phyloP scores from a whole-genome alignment of 2,329 filamentous ascomycete species.

The Didymosphaeria variabile region DNA sequence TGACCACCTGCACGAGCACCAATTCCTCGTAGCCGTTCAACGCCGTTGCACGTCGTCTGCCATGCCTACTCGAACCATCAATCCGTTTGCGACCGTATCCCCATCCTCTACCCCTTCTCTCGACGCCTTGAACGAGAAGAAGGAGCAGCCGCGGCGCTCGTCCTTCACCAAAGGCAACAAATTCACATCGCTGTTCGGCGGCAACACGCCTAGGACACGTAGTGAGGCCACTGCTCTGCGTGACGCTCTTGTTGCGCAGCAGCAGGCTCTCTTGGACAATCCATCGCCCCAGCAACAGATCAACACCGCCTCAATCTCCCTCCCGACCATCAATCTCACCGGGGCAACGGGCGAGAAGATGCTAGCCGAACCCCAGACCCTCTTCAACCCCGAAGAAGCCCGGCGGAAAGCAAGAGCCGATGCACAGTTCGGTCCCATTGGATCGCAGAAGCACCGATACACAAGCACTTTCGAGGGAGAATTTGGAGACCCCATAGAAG shows the following conservation, averaged over 20 bases:
- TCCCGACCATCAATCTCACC: constrained; percentile 92
- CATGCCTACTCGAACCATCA: constrained; percentile 71
- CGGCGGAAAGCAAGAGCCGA: constrained; percentile 79
- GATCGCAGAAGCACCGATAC: constrained; percentile 83
- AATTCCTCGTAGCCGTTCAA: constrained; percentile 4
- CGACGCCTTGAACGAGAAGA: constrained; percentile 64
- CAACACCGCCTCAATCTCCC: constrained; percentile 75
- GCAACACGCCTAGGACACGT: constrained; percentile 79
- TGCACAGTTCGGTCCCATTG: constrained; percentile 89
- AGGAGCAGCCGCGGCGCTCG: constrained; percentile 57
- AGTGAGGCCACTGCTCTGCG: constrained; percentile 69
- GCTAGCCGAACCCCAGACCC: constrained; percentile 76
- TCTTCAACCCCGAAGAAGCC: constrained; percentile 87
- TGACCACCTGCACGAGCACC: constrained; percentile 9
- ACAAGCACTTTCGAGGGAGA: constrained; percentile 86
- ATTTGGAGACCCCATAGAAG: constrained; percentile 84
- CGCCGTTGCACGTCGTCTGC: constrained; percentile 35
- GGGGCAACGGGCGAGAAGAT: constrained; percentile 81
- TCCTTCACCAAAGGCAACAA: constrained; percentile 70
- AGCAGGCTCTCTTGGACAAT: constrained; percentile 69
- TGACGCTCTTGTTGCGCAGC: constrained; percentile 68
- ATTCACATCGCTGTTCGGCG: constrained; percentile 84
- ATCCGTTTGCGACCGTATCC: constrained; percentile 65
- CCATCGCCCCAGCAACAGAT: constrained; percentile 71
- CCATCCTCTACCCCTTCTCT: constrained; percentile 59